Conservation (phyloP, 78 protist species). For the Capsaspora owczarzaki region DNA sequence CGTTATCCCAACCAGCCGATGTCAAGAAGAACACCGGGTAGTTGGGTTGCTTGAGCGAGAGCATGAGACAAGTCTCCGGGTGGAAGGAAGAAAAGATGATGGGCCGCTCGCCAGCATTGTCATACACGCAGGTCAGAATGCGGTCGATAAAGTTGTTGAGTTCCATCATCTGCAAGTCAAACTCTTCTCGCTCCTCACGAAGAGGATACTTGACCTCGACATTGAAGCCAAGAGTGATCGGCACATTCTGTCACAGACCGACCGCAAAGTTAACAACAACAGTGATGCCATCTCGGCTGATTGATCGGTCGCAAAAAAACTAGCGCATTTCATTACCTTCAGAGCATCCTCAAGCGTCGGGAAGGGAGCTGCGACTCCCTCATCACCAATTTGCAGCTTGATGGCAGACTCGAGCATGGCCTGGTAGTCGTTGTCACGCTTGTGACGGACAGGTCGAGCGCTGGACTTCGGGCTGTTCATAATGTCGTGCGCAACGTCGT, state of each 20-base stretch:
- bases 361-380: constrained; percentile 24
- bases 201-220: constrained; percentile 60
- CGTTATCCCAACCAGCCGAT: constrained; percentile 25
- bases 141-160: constrained; percentile 40
- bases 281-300: not conserved
- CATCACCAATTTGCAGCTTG: no score
- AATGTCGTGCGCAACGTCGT: no score
- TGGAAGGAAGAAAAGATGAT: constrained; percentile 64
- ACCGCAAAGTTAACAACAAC: not conserved
- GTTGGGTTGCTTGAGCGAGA: constrained; percentile 52
- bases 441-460: no score
- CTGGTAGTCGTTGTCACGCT: no score
- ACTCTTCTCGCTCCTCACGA: constrained; percentile 5
- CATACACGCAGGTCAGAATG: constrained; percentile 41
- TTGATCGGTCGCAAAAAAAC: no score
- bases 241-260: constrained; percentile 33
- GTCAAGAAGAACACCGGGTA: constrained; percentile 68
- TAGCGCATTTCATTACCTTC: no score
- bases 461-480: no score
- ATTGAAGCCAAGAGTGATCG: constrained; percentile 56
- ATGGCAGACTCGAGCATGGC: no score
- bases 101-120: constrained; percentile 44
- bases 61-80: constrained; percentile 42
- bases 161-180: constrained; percentile 19
- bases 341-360: constrained; percentile 39